Evolutionary conservation across 1,139 yeast genomes (phyloP), one percentile per base, ranked within the genome.

Genomic region (Spathaspora sp.): DNA sequence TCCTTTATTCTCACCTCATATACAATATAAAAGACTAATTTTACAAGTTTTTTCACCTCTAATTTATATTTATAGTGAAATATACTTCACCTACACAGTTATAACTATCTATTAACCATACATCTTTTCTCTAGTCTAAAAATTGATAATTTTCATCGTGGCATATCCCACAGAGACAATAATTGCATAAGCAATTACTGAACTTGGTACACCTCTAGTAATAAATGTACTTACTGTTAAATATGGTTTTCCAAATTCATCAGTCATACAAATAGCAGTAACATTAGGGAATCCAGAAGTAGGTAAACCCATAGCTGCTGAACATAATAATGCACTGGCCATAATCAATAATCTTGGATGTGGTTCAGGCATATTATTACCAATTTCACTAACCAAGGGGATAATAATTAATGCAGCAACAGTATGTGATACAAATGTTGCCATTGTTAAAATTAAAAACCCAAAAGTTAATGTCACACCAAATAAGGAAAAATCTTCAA

Each of bases 261-360:
- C 89, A 2, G 85, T 77, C 85, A 82, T 82, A 45, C 88, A 83
- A 53, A 84, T 84, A 1, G 90, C 90, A n/a, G 89, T 84, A 26
- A 84, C 87, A 57, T 84, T 85, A 18, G 91, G 91, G 70, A 84
- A 85, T 1, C 91, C 91, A 1, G 86, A 80, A 2, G 88, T 82
- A 2, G 90, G 89, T 49, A 85, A 70, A 24, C 88, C 90, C 89
- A 85, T 84, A 51, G 90, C 91, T 47, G 86, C 82, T 7, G 89
- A 82, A 34, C 89, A 81, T 51, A 85, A 69, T 49, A 84, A 67
- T 2, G 88, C 83, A 60, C 84, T 81, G 38, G 82, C 81, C 76
- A 84, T 83, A 51, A 84, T 82, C 55, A 85, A 69, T 49, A 84
- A 67, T 40, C 84, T 74, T 26, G 89, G 84, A 53, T 77, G 82